Evolutionary conservation across 169 alveolate genomes (phyloP), one percentile per base, ranked within the genome.

Genomic region (Cryptosporidium meleagridis): DNA sequence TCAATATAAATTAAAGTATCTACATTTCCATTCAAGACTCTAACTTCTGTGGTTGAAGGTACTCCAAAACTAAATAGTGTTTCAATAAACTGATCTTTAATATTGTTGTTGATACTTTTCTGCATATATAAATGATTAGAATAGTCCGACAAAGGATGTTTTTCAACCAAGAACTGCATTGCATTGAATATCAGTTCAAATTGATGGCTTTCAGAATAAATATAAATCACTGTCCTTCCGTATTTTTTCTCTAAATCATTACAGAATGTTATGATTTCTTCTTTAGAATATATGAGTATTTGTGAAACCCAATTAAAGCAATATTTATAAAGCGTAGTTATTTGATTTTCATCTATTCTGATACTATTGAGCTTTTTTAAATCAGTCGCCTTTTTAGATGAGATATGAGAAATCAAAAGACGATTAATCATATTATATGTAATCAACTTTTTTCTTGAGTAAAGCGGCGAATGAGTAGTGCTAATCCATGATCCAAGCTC

Each of bases 401-500:
- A 33, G 12, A 73, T 33, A 8, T 73, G 51, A n/a, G 86, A 73
- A 73, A 73, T 39, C 44, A 73, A 73, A 9, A 73, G 35, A 33
- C 14, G 18, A 48, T 37, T 73, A 37, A 73, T 55, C 6, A 33
- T 51, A 35, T 73, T 26, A 31, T 18, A 16, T 6, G 68, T 73
- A 55, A 73, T 53, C 33, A 73, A 33, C 55, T 73, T 33, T 6
- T 45, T 41, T 62, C 14, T 62, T 35, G 45, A 35, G 39, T 62
- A 80, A 18, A 80, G 23, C 0, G 89, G 89, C 5, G 89, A 80
- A 41, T 80, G 68, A 18, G 3, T 8, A 4, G 45, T 37, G 1
- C 69, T 39, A 26, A 80, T 62, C 89, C 89, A 80, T 33, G 89
- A 41, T 14, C 68, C 52, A 12, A 80, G 37, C 39, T 80, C 89